Base-by-base conservation (phyloP, 768 basidiomycete species). In the Xerocomus spinulosus region DNA sequence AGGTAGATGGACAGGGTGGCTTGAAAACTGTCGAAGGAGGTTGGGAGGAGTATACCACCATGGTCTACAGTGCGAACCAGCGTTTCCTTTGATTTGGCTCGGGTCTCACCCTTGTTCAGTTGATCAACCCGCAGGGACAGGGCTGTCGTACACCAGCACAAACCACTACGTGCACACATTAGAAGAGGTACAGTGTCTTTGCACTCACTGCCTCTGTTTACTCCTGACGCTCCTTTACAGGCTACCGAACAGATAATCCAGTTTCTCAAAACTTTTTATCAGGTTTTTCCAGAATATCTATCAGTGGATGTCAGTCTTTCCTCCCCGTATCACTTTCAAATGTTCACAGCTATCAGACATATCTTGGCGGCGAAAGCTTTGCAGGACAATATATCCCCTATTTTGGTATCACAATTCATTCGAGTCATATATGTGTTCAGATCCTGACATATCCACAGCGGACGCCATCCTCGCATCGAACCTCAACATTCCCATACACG, bases 361-460 rank as follows among this genome's bases (percentile, higher is more conserved):
- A 94, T 67, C 70, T 99, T 4, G 89, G 88, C 0, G 96, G 96
- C 50, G 96, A 99, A 73, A 93, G 91, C 51, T 99, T 83, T 66
- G 96, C 94, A 23, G 96, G 96, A 20, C 94, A 98, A 70, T 98
- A 87, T 73, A 95, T 99, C 58, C 96, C 96, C 4, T 95, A 91
- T 67, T 93, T 93, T 58, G 91, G 91, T 85, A 57, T 54, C 71
- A 62, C 9, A 12, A 33, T 26, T 36, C 24, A 5, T 46, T 29
- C 30, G n/a, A n/a, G 21, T 21, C 37, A 7, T n/a, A n/a, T n/a
- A 28, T 37, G 15, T 9, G 17, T 49, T 25, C 36, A 23, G 20
- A 23, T 20, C 17, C 46, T 52, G 23, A 60, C 45, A 15, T 24
- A 14, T 52, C 32, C 51, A 18, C 51, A 93, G 93, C 91, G 59